These are phyloP conservation scores for Cystoderma amianthinum DNA, from an alignment of 768 basidiomycete species.

Conservation along the genomic window DNA sequence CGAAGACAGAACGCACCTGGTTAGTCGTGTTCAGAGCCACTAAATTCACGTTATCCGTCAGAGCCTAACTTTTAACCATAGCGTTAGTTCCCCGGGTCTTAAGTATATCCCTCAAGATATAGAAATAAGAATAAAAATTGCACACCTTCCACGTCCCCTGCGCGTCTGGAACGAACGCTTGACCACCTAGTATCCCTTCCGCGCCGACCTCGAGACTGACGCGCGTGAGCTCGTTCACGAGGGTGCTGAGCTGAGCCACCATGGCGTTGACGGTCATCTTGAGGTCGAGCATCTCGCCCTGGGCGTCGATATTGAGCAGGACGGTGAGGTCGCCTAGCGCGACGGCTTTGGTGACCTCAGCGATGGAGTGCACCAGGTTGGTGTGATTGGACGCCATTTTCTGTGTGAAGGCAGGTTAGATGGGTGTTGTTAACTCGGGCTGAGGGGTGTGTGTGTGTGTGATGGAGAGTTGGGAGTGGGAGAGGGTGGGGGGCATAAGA, in stretches of 20 bases:
- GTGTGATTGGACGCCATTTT: conserved; percentile 87
- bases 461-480: too few relatives aligned
- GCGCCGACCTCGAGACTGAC: conserved; percentile 91
- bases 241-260: conserved; percentile 74
- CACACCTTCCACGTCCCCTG: conserved; percentile 91
- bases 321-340: conserved; percentile 80
- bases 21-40: conserved; percentile 90
- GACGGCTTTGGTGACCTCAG: conserved; percentile 84
- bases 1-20: conserved; percentile 80
- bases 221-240: conserved; percentile 79
- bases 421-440: too few relatives aligned
- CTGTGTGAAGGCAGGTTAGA: conserved; percentile 24
- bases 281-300: conserved; percentile 89
- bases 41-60: conserved; percentile 79
- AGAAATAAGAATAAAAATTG: too few relatives aligned
- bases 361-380: conserved; percentile 86
- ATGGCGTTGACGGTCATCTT: conserved; percentile 84
- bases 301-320: conserved; percentile 86
- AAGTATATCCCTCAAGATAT: neutral
- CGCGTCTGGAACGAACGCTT: conserved; percentile 84
- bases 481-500: too few relatives aligned
- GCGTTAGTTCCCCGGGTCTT: neutral
- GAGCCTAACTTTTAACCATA: conserved; percentile 21
- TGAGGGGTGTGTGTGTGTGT: neutral
- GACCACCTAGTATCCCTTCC: conserved; percentile 90